Evolutionary conservation across 352 stramenopile species (phyloP), one percentile per base, ranked within the genome.

Genomic region (Globisporangium takayamanum): DNA sequence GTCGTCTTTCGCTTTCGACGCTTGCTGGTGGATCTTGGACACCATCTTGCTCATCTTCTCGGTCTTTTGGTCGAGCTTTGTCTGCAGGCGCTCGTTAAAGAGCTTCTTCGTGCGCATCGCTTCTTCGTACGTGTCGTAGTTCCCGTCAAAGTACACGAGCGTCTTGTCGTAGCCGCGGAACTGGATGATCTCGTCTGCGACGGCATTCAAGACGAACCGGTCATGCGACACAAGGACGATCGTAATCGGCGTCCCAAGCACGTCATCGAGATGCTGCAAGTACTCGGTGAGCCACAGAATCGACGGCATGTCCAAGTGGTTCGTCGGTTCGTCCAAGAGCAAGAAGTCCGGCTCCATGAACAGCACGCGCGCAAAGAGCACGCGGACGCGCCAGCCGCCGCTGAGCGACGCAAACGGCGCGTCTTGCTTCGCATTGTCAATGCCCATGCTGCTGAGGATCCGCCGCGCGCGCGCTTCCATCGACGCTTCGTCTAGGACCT

Each of bases 191-290:
- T 80, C 66, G 39, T 81, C 67, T 1, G 67, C 68, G 22, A 98
- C 84, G 50, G 94, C 91, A 69, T 98, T 98, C 36, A 98, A 63
- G 66, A 98, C 98, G 48, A 83, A 84, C 7, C 94, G 80, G 63
- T 98, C 95, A 68, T 98, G 93, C 46, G 79, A 96, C 12, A 98
- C 92, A 15, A 97, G 65, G 7, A 97, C 74, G 15, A 97, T 66
- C 7, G 92, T 98, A 4, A 85, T 70, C 2, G 73, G 73, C 22
- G 50, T 73, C 5, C 62, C 66, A 1, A 85, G 69, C 55, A 97
- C 87, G 6, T 80, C 67, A 45, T 90, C 72, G 4, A 84, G 58
- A 12, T 52, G 60, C 58, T 70, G 61, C 30, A 95, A 60, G 57
- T 91, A 94, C 49, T 89, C 67, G 60, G 88, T 78, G 18, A 95